Evolutionary conservation across 345 rosid species (phyloP).

Genomic region (Arabis hirsuta): DNA sequence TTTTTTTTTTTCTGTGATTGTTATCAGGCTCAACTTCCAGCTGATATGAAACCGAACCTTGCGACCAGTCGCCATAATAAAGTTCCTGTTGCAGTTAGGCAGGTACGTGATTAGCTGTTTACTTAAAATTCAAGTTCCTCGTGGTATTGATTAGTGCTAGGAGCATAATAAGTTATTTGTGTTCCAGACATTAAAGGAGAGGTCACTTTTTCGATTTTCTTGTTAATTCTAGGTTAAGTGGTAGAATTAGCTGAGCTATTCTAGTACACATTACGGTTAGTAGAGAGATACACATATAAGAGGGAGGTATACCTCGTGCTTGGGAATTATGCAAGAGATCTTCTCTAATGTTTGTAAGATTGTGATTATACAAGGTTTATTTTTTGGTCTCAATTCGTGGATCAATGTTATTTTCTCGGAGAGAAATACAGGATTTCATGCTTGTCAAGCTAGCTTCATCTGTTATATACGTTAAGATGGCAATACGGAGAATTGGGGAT

Average conservation of each 20-base stretch:
- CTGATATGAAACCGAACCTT: slow-evolving; percentile 78
- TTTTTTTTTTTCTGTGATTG: slow-evolving; percentile 32
- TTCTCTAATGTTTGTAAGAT: slow-evolving; percentile 10
- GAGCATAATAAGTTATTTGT: slow-evolving; percentile 14
- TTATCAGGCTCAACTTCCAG: slow-evolving; percentile 86
- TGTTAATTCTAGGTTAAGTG: slow-evolving; percentile 10
- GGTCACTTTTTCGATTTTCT: slow-evolving; percentile 1
- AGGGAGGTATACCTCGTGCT: slow-evolving; percentile 7
- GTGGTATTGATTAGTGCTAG: not conserved
- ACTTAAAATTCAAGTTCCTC: not conserved
- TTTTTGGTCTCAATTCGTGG: not conserved
- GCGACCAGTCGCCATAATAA: slow-evolving; percentile 80
- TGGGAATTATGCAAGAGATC: not conserved
- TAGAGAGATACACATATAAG: slow-evolving; percentile 5
- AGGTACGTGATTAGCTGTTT: slow-evolving; percentile 54
- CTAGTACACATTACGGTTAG: slow-evolving; percentile 3
- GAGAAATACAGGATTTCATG: slow-evolving; percentile 4
- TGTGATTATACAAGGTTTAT: not conserved
- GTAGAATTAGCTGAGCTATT: slow-evolving; percentile 6
- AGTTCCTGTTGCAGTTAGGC: slow-evolving; percentile 82
- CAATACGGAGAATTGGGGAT: not conserved
- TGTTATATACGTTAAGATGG: not conserved
- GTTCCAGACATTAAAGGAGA: slow-evolving; percentile 8
- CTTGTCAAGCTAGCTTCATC: slow-evolving; percentile 11
- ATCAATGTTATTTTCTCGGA: not conserved